Evolutionary conservation across 495 filamentous ascomycete species (phyloP).

Genomic region (Tuber brumale): DNA sequence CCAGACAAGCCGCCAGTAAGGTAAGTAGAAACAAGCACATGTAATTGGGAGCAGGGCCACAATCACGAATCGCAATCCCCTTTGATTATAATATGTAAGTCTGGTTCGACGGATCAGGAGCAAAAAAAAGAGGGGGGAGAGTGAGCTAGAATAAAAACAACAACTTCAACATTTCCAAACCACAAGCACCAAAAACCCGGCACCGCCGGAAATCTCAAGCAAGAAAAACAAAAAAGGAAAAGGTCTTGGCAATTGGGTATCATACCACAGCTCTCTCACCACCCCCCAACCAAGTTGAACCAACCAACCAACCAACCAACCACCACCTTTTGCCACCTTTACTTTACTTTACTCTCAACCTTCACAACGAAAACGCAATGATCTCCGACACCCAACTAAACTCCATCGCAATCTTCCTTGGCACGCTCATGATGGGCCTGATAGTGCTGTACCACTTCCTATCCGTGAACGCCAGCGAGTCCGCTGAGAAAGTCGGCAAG

Average conservation of each 20-base stretch:
- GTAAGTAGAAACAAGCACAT: too few relatives aligned
- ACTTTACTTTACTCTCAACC: neutral
- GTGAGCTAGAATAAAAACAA: too few relatives aligned
- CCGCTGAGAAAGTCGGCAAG: constrained; percentile 13
- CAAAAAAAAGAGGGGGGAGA: too few relatives aligned
- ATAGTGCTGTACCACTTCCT: constrained; percentile 96
- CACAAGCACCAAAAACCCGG: neutral
- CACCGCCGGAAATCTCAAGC: neutral
- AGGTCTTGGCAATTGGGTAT: too few relatives aligned
- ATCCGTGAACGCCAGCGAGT: constrained; percentile 68
- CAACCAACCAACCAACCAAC: too few relatives aligned
- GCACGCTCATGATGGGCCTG: constrained; percentile 83
- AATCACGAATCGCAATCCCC: too few relatives aligned
- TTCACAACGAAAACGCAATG: constrained; percentile 50
- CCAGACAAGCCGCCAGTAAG: too few relatives aligned
- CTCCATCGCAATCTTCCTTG: constrained; percentile 85
- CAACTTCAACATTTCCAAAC: neutral
- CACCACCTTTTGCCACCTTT: constrained; percentile 4
- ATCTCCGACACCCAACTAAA: constrained; percentile 81
- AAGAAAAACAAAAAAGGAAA: neutral
- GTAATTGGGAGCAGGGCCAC: too few relatives aligned
- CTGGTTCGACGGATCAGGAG: too few relatives aligned
- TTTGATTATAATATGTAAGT: too few relatives aligned
- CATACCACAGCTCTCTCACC: neutral
- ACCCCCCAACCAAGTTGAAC: too few relatives aligned